Base-by-base conservation (phyloP, 768 basidiomycete species). In the Crassisporium funariophilum region DNA sequence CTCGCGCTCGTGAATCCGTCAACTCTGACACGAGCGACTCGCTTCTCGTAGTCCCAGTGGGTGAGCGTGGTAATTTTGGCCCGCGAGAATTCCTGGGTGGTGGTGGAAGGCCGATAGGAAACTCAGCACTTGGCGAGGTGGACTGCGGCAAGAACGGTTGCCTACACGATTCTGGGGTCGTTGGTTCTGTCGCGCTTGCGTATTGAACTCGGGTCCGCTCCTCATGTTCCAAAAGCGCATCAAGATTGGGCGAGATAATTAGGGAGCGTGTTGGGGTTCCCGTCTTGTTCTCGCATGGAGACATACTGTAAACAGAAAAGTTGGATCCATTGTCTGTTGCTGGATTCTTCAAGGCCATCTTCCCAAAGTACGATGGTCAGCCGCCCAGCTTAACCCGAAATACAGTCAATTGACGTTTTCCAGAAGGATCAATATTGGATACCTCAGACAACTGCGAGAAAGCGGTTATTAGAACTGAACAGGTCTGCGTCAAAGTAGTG, bases 91-190 rank as follows among this genome's bases (percentile, higher is more conserved):
- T 60, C 52, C 71, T 57, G 20, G 78, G 42, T 58, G 62, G 44
- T 66, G 82, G 70, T 79, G 91, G 69, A 75, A 88, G 56, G 77
- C 76, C 47, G 75, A 77, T 78, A 78, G 66, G 45, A 13, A 49
- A 24, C 17, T 36, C 52, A n/a, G 21, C 17, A 23, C 21, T 57
- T 44, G 41, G 41, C 20, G 25, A 33, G 24, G 29, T 24, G 4
- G 31, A 13, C 29, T 21, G 20, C 22, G 29, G 16, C 19, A 39
- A 39, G 10, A 22, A 11, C 11, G 29, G 2, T n/a, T 3, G n/a
- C 10, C 20, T 17, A 13, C 20, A 11, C 25, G 16, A n/a, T 31
- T n/a, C 13, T 23, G 25, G 43, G 15, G 42, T 24, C 31, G 31
- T n/a, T 19, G 35, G 38, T 43, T 39, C 29, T 19, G 17, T 29